Evolutionary conservation across 2,329 filamentous ascomycete species (phyloP), one percentile per base, ranked within the genome.

Genomic region (Annulohypoxylon truncatum): DNA sequence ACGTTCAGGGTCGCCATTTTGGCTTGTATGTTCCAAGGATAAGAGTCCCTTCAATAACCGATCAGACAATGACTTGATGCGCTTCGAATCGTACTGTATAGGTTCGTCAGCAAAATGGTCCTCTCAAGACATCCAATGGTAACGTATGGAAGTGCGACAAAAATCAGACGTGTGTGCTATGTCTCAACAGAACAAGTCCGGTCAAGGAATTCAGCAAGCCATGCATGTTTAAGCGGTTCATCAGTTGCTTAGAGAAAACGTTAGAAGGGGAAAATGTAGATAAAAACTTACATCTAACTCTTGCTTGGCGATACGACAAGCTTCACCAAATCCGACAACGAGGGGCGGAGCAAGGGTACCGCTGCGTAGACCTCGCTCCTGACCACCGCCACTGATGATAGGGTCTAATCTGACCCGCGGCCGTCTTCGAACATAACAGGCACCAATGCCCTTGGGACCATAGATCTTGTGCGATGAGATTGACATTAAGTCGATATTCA

Each of bases 401-500:
- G 96, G 96, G 64, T 99, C 96, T 62, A 99, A 83, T 80, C 96
- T 92, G 72, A 99, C 96, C 78, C 95, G 90, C 1, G 96, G 96
- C 62, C 96, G 88, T 82, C 96, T 89, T 75, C 96, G 91, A 51
- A 99, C 93, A 76, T 95, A 99, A 82, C 96, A 99, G 63, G 96
- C 96, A 64, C 96, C 96, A 61, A 99, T 92, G 31, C 96, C 96
- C 84, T 97, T 99, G 57, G 96, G 96, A 24, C 96, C 96, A 77
- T 99, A 99, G 58, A 99, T 97, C 82, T 99, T 99, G 83, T 99
- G 96, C 28, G 93, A 94, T 7, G 96, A 98, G 66, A 99, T 97
- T 28, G 95, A 98, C 95, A 99, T 97, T 76, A 99, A 83, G 78
- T 99, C 96, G 70, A 99, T 91, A 79, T 97, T 96, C 93, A 97